Evolutionary conservation across 345 rosid species (phyloP), one percentile per base, ranked within the genome.

Genomic region (Stellera chamaejasme): DNA sequence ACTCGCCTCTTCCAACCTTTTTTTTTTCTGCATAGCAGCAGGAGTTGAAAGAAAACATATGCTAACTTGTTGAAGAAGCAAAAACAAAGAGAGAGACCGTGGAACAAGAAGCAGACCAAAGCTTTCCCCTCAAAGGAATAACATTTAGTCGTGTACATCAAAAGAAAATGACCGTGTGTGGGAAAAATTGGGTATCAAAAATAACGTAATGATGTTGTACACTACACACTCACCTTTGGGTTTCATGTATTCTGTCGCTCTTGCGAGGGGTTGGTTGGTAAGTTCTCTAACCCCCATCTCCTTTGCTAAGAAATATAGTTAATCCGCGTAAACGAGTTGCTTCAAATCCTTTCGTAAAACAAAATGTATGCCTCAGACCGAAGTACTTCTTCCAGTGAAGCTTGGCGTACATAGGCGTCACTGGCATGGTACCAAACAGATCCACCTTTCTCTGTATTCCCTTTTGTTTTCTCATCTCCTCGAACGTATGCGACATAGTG

Each of bases 401-500:
- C 91, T 74, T 87, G 82, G 1, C 75, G 80, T 39, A 90, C 90
- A 44, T 69, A n/a, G n/a, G 72, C 72, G 69, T 94, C 99, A 26
- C 88, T 90, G 49, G 64, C 66, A 36, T 77, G 74, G 73, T 83
- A 87, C 99, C 97, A 94, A 2, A 64, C 72, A 9, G 75, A 65
- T 52, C 62, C 60, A n/a, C 55, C 66, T n/a, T 26, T 39, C 56
- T 59, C 82, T 15, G 63, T 69, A 15, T 44, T 66, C 43, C 69
- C 64, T 63, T 50, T 58, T 50, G 64, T 62, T 61, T 66, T 76
- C 63, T 68, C 59, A 0, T 66, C 79, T 61, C 91, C 85, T 71
- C 82, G 75, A 26, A 94, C 73, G 59, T 85, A 94, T 16, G 97
- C 95, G 50, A 90, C 91, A 28, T 94, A 94, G 58, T 90, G 99